Evolutionary conservation across 805 yeast species (phyloP).

Genomic region (Torulaspora franciscae): DNA sequence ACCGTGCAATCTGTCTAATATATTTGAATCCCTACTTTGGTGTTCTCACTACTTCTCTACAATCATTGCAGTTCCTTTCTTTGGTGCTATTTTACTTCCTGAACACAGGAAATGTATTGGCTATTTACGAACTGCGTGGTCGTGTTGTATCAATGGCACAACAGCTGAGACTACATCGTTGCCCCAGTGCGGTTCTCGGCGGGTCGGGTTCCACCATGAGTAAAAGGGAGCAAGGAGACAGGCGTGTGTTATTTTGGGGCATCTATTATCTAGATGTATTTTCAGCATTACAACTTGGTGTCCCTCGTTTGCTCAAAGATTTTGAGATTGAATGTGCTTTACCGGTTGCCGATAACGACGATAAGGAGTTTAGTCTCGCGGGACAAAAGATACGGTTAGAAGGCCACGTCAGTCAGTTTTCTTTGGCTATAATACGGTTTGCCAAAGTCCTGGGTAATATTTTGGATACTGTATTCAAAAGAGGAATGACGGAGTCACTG

Average conservation of each 20-base stretch:
- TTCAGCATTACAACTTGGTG: conserved; percentile 70
- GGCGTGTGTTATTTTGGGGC: conserved; percentile 82
- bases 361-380: conserved; percentile 47
- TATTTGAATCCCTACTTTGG: conserved; percentile 54
- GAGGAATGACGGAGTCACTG: conserved; percentile 39
- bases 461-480: conserved; percentile 63
- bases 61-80: conserved; percentile 63
- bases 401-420: conserved; percentile 62
- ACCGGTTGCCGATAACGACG: conserved; percentile 59
- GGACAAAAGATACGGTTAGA: conserved; percentile 50
- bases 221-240: conserved; percentile 70
- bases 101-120: conserved; percentile 65
- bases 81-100: conserved; percentile 67
- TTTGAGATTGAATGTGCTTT: conserved; percentile 81
- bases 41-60: conserved; percentile 56
- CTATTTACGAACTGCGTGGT: conserved; percentile 72
- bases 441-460: conserved; percentile 70
- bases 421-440: conserved; percentile 62
- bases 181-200: conserved; percentile 76
- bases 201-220: conserved; percentile 61
- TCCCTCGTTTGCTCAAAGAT: conserved; percentile 74
- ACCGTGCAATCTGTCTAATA: conserved; percentile 52
- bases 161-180: conserved; percentile 75
- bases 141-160: conserved; percentile 77
- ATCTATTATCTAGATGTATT: conserved; percentile 72